phyloP scores from a whole-genome alignment of 805 yeast species.

The Kuraishia borneana region DNA sequence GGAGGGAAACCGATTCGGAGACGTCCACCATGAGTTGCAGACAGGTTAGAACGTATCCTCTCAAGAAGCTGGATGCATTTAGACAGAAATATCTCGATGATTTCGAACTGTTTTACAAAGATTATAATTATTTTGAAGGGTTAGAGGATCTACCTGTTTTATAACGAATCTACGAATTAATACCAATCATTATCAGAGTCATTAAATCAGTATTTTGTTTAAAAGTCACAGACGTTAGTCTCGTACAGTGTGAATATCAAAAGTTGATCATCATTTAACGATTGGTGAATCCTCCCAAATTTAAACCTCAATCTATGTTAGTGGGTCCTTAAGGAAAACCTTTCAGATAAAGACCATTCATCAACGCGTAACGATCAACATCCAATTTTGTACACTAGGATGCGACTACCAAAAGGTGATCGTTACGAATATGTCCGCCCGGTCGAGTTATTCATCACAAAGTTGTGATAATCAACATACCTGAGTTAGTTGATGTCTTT shows the following conservation, averaged over 20 bases:
- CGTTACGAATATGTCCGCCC: constrained; percentile 35
- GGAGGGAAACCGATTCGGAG: neutral
- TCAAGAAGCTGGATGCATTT: no score
- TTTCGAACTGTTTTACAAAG: constrained; percentile 2
- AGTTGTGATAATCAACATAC: neutral
- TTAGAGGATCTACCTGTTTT: neutral
- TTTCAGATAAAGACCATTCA: neutral
- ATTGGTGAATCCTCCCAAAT: no score
- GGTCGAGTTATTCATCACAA: constrained; percentile 22
- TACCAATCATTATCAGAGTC: constrained; percentile 27
- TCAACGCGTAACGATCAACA: neutral
- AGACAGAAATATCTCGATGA: neutral
- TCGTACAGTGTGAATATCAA: constrained; percentile 48
- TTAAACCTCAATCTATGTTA: no score
- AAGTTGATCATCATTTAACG: constrained; percentile 5
- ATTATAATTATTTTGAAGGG: neutral
- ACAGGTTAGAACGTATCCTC: neutral
- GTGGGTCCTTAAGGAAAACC: neutral
- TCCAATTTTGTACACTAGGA: constrained; percentile 40
- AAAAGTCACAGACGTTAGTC: constrained; percentile 23
- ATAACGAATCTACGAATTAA: neutral
- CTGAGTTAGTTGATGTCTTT: neutral
- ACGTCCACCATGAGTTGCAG: neutral
- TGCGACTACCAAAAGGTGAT: constrained; percentile 35
- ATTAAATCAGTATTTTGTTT: constrained; percentile 41